phyloP scores from a whole-genome alignment of 208 protist genomes.

The Entamoeba dispar region DNA sequence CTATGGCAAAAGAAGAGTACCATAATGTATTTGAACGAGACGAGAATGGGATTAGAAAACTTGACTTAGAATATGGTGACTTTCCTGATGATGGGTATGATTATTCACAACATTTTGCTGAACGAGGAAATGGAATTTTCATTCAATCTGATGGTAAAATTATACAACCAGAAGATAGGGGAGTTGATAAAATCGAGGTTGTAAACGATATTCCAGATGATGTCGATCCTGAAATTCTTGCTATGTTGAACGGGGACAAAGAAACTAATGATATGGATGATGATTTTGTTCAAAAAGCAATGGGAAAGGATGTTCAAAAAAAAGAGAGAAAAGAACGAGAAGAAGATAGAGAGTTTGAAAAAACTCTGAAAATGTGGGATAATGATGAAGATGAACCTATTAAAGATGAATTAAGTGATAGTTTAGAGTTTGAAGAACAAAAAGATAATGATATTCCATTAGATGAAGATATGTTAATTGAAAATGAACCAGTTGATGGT shows the following conservation, averaged over 20 bases:
- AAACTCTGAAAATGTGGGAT: neutral
- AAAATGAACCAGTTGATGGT: neutral
- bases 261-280: neutral
- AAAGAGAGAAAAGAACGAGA: neutral
- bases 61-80: neutral
- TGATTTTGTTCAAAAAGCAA: neutral
- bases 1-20: neutral
- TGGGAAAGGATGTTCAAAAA: neutral
- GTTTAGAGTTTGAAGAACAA: neutral
- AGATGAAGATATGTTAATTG: neutral
- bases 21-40: neutral
- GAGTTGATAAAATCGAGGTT: neutral
- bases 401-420: neutral
- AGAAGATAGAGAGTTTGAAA: neutral
- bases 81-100: neutral
- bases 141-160: neutral
- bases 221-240: neutral
- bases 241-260: neutral
- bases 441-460: neutral
- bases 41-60: neutral
- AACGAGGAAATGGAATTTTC: neutral
- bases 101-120: neutral
- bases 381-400: neutral
- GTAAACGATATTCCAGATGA: neutral
- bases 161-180: neutral